These are phyloP conservation scores for Zygotorulaspora sp. DNA, from an alignment of 805 yeast species.

Conservation along the genomic window DNA sequence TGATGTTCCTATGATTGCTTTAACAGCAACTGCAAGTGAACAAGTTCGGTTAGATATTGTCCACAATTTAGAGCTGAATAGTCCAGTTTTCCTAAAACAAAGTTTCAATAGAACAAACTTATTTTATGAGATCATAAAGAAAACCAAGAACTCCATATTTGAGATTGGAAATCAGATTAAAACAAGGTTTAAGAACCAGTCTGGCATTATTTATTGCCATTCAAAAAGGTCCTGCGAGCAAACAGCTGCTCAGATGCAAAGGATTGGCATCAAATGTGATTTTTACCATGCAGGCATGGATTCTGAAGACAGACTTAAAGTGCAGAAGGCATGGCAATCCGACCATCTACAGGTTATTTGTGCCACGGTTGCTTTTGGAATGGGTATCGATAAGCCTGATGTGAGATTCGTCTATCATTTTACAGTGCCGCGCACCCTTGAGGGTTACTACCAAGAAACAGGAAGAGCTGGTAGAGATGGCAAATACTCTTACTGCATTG, in stretches of 20 bases:
- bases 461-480: slow-evolving; percentile 99
- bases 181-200: slow-evolving; percentile 46
- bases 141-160: slow-evolving; percentile 50
- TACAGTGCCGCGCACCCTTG: slow-evolving; percentile 83
- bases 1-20: slow-evolving; percentile 84
- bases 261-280: slow-evolving; percentile 61
- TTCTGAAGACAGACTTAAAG: slow-evolving; percentile 60
- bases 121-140: slow-evolving; percentile 69
- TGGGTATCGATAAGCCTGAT: slow-evolving; percentile 98
- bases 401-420: slow-evolving; percentile 88
- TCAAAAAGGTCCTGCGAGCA: slow-evolving; percentile 86
- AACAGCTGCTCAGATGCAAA: slow-evolving; percentile 56
- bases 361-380: slow-evolving; percentile 97
- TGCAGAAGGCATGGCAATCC: slow-evolving; percentile 82
- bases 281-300: slow-evolving; percentile 95
- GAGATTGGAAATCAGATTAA: slow-evolving; percentile 57
- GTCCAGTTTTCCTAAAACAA: slow-evolving; percentile 70
- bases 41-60: slow-evolving; percentile 83
- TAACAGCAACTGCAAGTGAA: slow-evolving; percentile 95
- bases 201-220: slow-evolving; percentile 93
- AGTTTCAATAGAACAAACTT: slow-evolving; percentile 89
- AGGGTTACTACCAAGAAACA: slow-evolving; percentile 96
- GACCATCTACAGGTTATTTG: slow-evolving; percentile 73
- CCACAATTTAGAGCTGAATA: slow-evolving; percentile 61
- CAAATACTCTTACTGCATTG: slow-evolving; percentile 67